phyloP scores from a whole-genome alignment of 257 asterid species.

The Ajuga chamaepitys region DNA sequence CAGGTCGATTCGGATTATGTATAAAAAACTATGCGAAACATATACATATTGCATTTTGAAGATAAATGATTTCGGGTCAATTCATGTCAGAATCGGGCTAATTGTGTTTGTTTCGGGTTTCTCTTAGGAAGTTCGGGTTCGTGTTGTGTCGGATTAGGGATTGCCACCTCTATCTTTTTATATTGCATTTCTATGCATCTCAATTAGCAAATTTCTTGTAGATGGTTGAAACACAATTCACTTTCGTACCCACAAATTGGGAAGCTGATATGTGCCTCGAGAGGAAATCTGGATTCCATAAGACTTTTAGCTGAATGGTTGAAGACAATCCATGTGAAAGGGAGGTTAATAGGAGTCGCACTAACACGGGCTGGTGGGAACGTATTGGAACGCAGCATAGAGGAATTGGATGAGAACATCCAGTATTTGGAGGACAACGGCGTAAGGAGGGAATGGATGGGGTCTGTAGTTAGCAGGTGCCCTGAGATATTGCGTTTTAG shows the following conservation, averaged over 20 bases:
- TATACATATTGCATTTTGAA: no score
- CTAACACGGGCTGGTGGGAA: conserved; percentile 52
- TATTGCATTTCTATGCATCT: conserved; percentile 5
- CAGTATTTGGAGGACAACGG: conserved; percentile 66
- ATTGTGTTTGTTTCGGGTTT: no score
- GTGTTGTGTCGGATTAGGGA: no score
- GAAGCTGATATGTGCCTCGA: conserved; percentile 64
- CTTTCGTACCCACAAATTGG: conserved; percentile 89
- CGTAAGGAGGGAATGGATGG: conserved; percentile 85
- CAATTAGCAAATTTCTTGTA: conserved; percentile 16
- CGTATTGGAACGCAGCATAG: conserved; percentile 39
- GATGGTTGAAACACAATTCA: conserved; percentile 94
- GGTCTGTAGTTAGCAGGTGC: conserved; percentile 72
- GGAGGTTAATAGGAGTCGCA: conserved; percentile 75
- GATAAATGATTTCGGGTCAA: no score
- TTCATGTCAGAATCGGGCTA: no score
- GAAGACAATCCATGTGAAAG: conserved; percentile 62
- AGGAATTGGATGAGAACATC: conserved; percentile 57
- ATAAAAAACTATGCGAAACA: no score
- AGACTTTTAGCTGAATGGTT: conserved; percentile 65
- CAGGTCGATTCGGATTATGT: no score
- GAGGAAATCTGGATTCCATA: conserved; percentile 55
- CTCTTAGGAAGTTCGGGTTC: no score
- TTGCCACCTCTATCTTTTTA: no score
- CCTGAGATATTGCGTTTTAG: conserved; percentile 69